Percentiles rank a stretch among this genome's conserved stretches.
Conservation (phyloP, 179 eudicot species). For the Silene noctiflora region DNA sequence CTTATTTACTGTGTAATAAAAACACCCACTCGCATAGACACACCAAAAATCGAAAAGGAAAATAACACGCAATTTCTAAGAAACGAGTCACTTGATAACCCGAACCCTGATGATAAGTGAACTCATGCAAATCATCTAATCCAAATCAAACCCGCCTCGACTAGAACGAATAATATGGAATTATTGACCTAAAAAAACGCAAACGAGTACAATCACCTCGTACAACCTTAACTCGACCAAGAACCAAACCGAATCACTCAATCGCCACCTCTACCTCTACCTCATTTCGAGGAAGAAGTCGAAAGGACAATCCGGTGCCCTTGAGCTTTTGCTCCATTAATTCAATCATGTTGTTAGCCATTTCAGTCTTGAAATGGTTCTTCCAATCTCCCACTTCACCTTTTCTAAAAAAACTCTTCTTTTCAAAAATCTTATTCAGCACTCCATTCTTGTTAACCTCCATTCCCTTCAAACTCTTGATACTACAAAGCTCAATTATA, state of each 20-base stretch:
- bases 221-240: not conserved
- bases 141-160: not conserved
- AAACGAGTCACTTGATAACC: too few relatives aligned
- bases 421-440: slow-evolving; percentile 9
- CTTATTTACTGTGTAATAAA: too few relatives aligned
- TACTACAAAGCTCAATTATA: slow-evolving; percentile 4
- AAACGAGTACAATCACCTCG: too few relatives aligned
- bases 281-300: not conserved
- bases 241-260: not conserved
- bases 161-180: too few relatives aligned
- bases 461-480: slow-evolving; percentile 8
- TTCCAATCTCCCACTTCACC: slow-evolving; percentile 10
- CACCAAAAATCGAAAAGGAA: too few relatives aligned
- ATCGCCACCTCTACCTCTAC: not conserved
- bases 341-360: slow-evolving; percentile 3
- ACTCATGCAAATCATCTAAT: not conserved
- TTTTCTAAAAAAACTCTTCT: slow-evolving; percentile 8
- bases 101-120: too few relatives aligned
- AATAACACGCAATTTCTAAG: too few relatives aligned
- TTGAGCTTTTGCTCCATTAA: not conserved
- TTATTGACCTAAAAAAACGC: too few relatives aligned
- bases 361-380: not conserved
- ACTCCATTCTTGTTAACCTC: slow-evolving; percentile 14
- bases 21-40: too few relatives aligned
- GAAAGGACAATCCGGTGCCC: slow-evolving; percentile 4